These are phyloP conservation scores for Cinnamomum chago DNA, from an alignment of 164 flowering plant species.

Conservation along the genomic window DNA sequence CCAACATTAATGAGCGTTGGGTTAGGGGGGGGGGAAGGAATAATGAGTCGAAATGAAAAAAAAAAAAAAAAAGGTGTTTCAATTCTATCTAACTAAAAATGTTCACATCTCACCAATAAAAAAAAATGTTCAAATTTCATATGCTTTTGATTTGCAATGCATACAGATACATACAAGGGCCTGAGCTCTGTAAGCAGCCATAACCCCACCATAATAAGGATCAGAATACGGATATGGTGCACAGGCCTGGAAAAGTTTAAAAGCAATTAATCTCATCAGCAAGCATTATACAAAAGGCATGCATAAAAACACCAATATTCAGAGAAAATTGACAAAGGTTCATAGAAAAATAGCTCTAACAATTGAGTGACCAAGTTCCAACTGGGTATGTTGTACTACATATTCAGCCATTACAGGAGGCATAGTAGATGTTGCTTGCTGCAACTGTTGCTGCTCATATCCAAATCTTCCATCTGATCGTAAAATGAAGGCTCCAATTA, in stretches of 20 bases:
- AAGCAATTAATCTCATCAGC: not conserved
- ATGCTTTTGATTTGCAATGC: not conserved
- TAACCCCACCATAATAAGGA: conserved; percentile 78
- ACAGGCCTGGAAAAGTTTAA: conserved; percentile 58
- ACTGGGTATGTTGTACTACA: conserved; percentile 54
- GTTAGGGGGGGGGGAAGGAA: too few relatives aligned
- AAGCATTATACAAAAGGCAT: not conserved
- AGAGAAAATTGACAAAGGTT: not conserved
- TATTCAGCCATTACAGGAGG: conserved; percentile 38
- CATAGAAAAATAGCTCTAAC: conserved; percentile 37
- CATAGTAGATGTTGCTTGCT: conserved; percentile 34
- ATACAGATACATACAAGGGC: conserved; percentile 48
- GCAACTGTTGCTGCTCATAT: conserved; percentile 31
- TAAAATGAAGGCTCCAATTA: conserved; percentile 10
- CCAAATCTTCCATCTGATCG: conserved; percentile 32
- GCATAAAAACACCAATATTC: not conserved
- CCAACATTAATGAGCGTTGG: too few relatives aligned
- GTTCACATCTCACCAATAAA: not conserved
- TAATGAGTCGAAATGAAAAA: too few relatives aligned
- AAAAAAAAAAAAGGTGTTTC: too few relatives aligned
- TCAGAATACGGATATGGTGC: conserved; percentile 66
- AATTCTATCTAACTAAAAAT: too few relatives aligned
- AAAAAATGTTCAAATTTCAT: not conserved
- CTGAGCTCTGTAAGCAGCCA: conserved; percentile 74
- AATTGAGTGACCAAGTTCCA: conserved; percentile 88